Evolutionary conservation across 2,329 filamentous ascomycete genomes (phyloP), one percentile per base, ranked within the genome.

Genomic region (Verticillium zaregamsianum): DNA sequence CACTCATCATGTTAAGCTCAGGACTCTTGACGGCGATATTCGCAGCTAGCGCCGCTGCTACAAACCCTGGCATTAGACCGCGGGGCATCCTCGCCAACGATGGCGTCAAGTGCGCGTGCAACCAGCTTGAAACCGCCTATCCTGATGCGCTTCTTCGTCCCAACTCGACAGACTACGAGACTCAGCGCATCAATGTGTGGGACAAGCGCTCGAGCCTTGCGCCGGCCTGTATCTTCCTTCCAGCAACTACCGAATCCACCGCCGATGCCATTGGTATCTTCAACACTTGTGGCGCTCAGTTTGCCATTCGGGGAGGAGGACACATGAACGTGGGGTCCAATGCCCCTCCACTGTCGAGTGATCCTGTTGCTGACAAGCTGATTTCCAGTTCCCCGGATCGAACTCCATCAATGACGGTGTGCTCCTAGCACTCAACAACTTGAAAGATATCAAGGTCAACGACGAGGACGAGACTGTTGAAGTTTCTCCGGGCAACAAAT

Each of bases 381-480:
- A 4, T 25, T 37, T 52, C 32, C 56, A 68, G 69, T 66, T 64
- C 11, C 65, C 68, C 28, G 66, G 68, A n/a, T 66, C 64, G 1
- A 69, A 70, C 58, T 66, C 64, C 35, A 70, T 66, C 59, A 62
- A 70, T 23, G 64, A 65, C 23, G 68, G 69, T 2, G 64, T 70
- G 6, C 63, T 70, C 3, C 58, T 71, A 5, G 69, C 65, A 1
- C 61, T 68, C 23, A 66, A 62, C 45, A 59, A 49, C 4, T 57
- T 69, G n/a, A 63, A 59, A 0, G 55, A 66, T 2, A 31, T 68
- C 6, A 49, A 58, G 25, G 63, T 68, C 33, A 52, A 60, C 23
- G 54, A 57, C 15, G 55, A 64, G 2, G 57, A 60, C 54, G 59
- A 57, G 20, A 65, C 56, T 31, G 60, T 69, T 11, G 63, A 64